Percentiles rank a stretch among this genome's conserved stretches.
These are phyloP conservation scores for Choanephora cucurbitarum DNA, from an alignment of 371 early-diverging fungal genomes.

Conservation along the genomic window DNA sequence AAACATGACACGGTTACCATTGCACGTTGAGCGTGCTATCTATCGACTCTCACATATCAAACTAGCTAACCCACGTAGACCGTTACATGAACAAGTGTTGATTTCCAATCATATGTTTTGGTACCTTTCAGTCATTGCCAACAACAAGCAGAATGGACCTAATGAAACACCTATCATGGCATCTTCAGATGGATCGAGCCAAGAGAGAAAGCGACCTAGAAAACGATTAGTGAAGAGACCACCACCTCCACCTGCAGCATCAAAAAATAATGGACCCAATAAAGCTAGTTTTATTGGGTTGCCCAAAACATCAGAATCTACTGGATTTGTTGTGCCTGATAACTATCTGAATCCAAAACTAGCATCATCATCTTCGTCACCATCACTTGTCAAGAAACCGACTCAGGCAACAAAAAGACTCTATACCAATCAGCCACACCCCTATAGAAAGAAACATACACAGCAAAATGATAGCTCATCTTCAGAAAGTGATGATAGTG, in stretches of 20 bases:
- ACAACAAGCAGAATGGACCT: conserved; percentile 2
- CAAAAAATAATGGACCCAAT: conserved; percentile 5
- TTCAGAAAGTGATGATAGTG: conserved; percentile 16
- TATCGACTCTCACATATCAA: conserved; percentile 93
- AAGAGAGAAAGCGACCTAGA: conserved; percentile 8
- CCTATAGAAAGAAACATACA: conserved; percentile 4
- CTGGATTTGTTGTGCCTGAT: conserved; percentile 49
- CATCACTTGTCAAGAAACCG: background rate
- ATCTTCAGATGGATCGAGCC: background rate
- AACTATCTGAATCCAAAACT: conserved; percentile 32
- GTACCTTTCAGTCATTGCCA: conserved; percentile 77
- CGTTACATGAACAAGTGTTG: conserved; percentile 89
- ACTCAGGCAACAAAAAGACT: background rate
- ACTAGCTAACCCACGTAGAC: conserved; percentile 86
- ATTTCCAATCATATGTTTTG: conserved; percentile 96
- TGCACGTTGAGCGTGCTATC: conserved; percentile 86
- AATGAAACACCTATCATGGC: no score
- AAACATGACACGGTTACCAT: conserved; percentile 66
- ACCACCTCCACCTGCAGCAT: conserved; percentile 5
- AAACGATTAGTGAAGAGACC: conserved; percentile 19
- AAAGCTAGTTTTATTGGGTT: no score
- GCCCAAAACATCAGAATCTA: conserved; percentile 18
- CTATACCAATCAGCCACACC: conserved; percentile 3
- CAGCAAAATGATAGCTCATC: conserved; percentile 18
- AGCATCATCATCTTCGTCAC: background rate